Evolutionary conservation across 352 stramenopile genomes (phyloP).

Genomic region (Detonula confervacea): DNA sequence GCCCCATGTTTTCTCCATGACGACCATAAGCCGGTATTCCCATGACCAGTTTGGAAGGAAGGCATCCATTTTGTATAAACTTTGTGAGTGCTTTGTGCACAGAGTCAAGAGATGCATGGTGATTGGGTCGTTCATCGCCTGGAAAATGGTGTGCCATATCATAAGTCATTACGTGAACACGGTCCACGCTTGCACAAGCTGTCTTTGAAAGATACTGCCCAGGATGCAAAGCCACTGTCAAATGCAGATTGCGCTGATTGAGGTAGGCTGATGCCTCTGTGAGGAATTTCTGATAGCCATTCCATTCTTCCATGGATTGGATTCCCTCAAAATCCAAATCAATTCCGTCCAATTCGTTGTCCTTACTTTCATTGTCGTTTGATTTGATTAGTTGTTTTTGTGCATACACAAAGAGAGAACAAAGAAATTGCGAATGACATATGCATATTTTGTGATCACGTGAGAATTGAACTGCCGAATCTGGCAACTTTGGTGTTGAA

Average conservation of each 20-base stretch:
- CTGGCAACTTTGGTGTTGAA: too few relatives aligned
- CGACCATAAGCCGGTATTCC: constrained; percentile 71
- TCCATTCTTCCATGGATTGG: constrained; percentile 37
- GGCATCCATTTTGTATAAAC: constrained; percentile 31
- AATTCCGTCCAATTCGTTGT: constrained; percentile 62
- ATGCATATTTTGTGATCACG: background rate
- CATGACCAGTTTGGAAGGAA: constrained; percentile 57
- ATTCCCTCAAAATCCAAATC: constrained; percentile 69
- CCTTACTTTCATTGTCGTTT: constrained; percentile 30
- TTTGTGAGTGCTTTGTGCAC: constrained; percentile 25
- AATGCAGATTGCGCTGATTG: constrained; percentile 40
- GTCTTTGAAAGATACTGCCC: constrained; percentile 35
- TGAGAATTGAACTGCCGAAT: background rate
- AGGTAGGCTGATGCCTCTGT: constrained; percentile 37
- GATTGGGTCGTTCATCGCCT: background rate
- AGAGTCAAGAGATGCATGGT: constrained; percentile 24
- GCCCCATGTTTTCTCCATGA: constrained; percentile 32
- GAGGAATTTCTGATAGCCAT: constrained; percentile 55
- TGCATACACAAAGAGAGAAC: too few relatives aligned
- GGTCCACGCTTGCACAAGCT: constrained; percentile 61
- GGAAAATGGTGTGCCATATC: constrained; percentile 52
- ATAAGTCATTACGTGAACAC: constrained; percentile 78
- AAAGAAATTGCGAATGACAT: too few relatives aligned
- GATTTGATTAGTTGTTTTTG: too few relatives aligned
- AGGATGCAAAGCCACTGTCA: constrained; percentile 60